Evolutionary conservation across 2,329 filamentous ascomycete species (phyloP).

Genomic region (Cladosporium sp.): DNA sequence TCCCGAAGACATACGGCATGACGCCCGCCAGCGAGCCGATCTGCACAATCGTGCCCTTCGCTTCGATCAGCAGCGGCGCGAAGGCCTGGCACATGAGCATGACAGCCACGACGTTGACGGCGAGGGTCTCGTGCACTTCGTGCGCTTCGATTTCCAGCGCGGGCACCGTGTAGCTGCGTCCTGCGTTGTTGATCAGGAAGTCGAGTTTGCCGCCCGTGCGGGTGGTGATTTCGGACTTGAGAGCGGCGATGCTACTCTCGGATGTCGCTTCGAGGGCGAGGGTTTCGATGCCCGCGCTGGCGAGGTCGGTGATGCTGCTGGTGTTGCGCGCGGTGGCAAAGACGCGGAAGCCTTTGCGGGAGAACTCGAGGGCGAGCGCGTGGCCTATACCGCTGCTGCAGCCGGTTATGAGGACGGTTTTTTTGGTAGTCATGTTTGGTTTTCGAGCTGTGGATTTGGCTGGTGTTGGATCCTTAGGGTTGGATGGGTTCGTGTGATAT

Average conservation of each 20-base stretch:
- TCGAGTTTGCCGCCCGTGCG: constrained; percentile 51
- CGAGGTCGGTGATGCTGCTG: constrained; percentile 46
- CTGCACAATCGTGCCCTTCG: constrained; percentile 42
- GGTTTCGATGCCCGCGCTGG: constrained; percentile 50
- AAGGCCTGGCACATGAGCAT: constrained; percentile 57
- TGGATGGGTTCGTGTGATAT: too few relatives aligned
- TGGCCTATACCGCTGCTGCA: constrained; percentile 53
- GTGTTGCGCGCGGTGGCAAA: constrained; percentile 55
- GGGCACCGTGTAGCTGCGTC: constrained; percentile 53
- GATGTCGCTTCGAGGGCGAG: constrained; percentile 52
- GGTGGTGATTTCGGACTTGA: constrained; percentile 42
- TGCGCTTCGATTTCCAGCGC: constrained; percentile 51
- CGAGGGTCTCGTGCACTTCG: constrained; percentile 46
- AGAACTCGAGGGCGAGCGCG: constrained; percentile 55
- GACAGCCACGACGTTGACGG: constrained; percentile 55
- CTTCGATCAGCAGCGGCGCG: constrained; percentile 48
- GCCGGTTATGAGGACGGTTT: constrained; percentile 34
- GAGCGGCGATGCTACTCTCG: constrained; percentile 44
- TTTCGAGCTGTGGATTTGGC: too few relatives aligned
- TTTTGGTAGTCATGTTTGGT: constrained; percentile 8
- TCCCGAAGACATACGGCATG: constrained; percentile 41
- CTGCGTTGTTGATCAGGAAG: constrained; percentile 57
- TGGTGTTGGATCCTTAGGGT: too few relatives aligned
- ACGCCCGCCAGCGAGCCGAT: constrained; percentile 35
- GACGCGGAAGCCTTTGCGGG: constrained; percentile 50